Base-by-base conservation (phyloP, 2,329 filamentous ascomycete species). In the Fusarium agapanthi region DNA sequence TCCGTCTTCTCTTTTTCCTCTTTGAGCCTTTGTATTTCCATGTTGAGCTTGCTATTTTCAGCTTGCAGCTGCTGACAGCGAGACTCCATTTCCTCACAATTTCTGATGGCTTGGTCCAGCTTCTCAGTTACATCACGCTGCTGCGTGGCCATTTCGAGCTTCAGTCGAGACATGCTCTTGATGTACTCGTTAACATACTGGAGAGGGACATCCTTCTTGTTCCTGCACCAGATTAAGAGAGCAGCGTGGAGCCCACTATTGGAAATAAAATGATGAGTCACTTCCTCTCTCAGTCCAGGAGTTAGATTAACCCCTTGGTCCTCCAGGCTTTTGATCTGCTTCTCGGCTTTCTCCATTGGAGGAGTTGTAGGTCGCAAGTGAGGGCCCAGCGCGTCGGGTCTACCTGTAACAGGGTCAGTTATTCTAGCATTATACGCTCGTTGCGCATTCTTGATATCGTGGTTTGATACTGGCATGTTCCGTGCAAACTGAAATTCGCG, bases 301-400 rank as follows among this genome's bases (percentile, higher is more conserved):
- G 64, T 44, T 15, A 76, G 28, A 1, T 56, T 35, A 11, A 51
- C 30, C 20, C 62, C 62, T 22, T 61, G 43, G 10, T 63, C 44
- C n/a, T 43, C n/a, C 18, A 76, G 56, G 8, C 44, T n/a, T 16
- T 66, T 30, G 10, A 68, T 26, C 11, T 63, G 34, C 47, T 65
- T 73, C 47, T 57, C 18, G 5, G 65, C 69, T 37, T 59, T 55
- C 35, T 72, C 63, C 12, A 58, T n/a, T 0, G 72, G 72, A 35
- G 65, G 74, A 26, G 67, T 76, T 32, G 57, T 55, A 15, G 72
- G 51, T 20, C 74, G 50, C 37, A 72, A 22, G 20, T 73, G 65
- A 20, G 28, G 26, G 5, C 64, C 65, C 13, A 72, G n/a, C 9
- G 70, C 59, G 37, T 65, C 35, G 18, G 20, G n/a, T 7, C 32